Base-by-base conservation (phyloP, 108 stramenopile species). In the Pseudonitzschia delicatissima region DNA sequence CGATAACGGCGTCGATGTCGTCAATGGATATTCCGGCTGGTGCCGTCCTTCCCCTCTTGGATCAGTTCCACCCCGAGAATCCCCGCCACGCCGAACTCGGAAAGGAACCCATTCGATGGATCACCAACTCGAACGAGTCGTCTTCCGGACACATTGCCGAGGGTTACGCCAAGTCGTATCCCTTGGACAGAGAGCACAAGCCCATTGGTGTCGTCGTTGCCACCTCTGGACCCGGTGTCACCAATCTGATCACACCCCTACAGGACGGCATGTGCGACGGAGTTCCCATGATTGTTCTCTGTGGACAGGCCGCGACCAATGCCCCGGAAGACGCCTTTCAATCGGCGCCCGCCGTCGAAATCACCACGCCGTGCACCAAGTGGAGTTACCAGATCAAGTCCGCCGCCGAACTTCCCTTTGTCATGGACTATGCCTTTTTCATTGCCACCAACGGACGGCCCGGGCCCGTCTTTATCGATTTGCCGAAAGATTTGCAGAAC, bases 21-120 rank as follows among this genome's bases (percentile, higher is more conserved):
- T 96, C 58, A 93, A 93, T 67, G 95, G 95, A 34, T 96, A 94
- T 75, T 92, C 92, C 20, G n/a, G 95, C 92, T 25, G 95, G 95
- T 33, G 95, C 95, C 65, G 91, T 96, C 58, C 60, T 96, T 25
- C 95, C 95, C 45, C 77, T 93, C 18, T 64, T 93, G 50, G 92
- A 93, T 74, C 89, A 93, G 68, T 93, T 93, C 80, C 92, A 93
- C 50, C 60, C 69, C 4, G 77, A 78, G 15, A 88, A 93, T 63
- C 92, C 92, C 18, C 77, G 92, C 21, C 92, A 93, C 64, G 57
- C 63, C 6, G 69, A 59, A 23, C 52, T 61, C 12, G 84, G 77
- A 33, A 53, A 58, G 42, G 59, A 71, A 31, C 59, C 76, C 3
- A 93, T 96, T 52, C 84, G 86, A 68, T 93, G 91, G 89, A 96